Base-by-base conservation (phyloP, 108 stramenopile species). In the Skeletonema marinoi region DNA sequence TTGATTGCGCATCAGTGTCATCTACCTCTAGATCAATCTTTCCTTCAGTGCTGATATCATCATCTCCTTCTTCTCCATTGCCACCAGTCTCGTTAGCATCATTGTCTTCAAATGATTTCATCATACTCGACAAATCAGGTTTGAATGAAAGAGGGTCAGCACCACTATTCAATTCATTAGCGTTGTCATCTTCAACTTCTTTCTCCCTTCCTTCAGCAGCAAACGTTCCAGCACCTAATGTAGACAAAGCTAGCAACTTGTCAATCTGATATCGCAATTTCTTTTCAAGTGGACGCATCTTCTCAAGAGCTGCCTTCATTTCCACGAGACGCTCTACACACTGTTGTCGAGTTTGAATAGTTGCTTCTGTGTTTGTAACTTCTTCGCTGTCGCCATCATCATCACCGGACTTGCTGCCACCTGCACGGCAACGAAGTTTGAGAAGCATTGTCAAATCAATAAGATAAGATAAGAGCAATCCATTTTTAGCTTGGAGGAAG, bases 191-290 rank as follows among this genome's bases (percentile, higher is more conserved):
- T 36, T 68, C 78, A 12, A 71, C 78, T 36, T 75, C 81, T 16
- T 72, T n/a, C 42, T 85, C 77, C 30, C 60, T 60, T 16, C 80
- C 81, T 16, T 70, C 66, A 14, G 77, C 75, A 12, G 78, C 77
- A 66, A 80, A 77, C 32, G 39, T 79, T 36, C 73, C 81, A 21
- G 75, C 80, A 50, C 64, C 71, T 66, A 86, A 66, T 10, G 85
- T 77, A 54, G 80, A 66, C 35, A 88, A 58, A 0, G 89, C 78
- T 17, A 94, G 58, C 42, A 96, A 66, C 68, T 93, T 92, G 60
- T 96, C 95, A 61, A 96, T 90, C 65, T 93, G 93, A 75, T 96
- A 94, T 16, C 90, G 79, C 75, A 96, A 83, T 67, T 92, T 91
- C 63, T 92, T 92, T 70, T 96, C 93, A 9, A 96, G 64, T 9